Evolutionary conservation across 108 stramenopile genomes (phyloP).

Genomic region (Bacterosira constricta): DNA sequence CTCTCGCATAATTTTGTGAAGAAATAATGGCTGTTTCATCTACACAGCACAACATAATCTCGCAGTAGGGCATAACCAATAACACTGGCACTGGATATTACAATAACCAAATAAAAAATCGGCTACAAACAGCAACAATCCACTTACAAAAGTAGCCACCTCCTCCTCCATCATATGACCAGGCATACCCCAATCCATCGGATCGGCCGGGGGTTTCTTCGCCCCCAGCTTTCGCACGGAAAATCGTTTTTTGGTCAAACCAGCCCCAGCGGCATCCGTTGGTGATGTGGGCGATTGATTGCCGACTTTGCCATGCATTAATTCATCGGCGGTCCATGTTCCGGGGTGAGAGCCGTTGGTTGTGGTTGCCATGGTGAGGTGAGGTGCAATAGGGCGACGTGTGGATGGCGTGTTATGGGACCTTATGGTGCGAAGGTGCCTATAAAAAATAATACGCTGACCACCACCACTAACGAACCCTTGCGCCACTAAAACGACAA

Average conservation of each 20-base stretch:
- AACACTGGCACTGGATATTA: no score
- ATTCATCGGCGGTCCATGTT: constrained; percentile 47
- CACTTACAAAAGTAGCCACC: constrained; percentile 48
- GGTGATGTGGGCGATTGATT: constrained; percentile 1
- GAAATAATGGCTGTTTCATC: no score
- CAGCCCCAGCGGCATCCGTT: background rate
- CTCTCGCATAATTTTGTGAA: no score
- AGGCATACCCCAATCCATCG: constrained; percentile 55
- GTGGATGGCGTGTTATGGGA: background rate
- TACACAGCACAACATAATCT: no score
- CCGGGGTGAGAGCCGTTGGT: constrained; percentile 13
- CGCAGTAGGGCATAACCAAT: no score
- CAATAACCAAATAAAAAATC: background rate
- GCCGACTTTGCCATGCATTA: constrained; percentile 44
- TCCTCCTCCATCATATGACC: constrained; percentile 55
- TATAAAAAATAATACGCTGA: no score
- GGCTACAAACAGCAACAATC: background rate
- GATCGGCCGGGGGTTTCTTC: constrained; percentile 35
- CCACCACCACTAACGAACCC: no score
- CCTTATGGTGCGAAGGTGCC: no score
- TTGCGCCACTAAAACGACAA: no score
- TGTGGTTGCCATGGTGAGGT: background rate
- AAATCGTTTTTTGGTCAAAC: constrained; percentile 5
- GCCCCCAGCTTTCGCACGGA: constrained; percentile 20
- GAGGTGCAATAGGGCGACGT: background rate